A percentile compares a stretch with the other conserved stretches of the same genome.
These are phyloP conservation scores for Botryotinia convoluta DNA, from an alignment of 2,329 filamentous ascomycete species.

Conservation along the genomic window DNA sequence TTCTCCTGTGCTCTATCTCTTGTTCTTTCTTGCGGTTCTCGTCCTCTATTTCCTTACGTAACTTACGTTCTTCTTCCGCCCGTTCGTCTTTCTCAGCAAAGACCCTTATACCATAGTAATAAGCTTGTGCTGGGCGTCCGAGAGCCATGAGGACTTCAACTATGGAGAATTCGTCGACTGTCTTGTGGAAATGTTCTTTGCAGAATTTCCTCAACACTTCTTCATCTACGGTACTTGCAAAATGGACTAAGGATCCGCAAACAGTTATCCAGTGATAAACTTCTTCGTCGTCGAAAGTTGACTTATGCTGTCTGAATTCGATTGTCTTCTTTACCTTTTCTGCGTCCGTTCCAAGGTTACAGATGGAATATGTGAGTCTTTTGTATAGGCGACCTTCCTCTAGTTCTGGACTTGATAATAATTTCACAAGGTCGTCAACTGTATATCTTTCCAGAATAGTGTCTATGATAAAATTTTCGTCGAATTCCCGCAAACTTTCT, in stretches of 20 bases:
- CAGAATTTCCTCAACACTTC: not conserved
- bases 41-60: not conserved
- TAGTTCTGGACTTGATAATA: not conserved
- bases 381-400: not conserved
- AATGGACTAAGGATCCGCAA: not conserved
- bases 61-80: not conserved
- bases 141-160: not conserved
- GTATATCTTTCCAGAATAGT: not conserved
- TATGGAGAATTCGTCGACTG: not conserved
- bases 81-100: not conserved
- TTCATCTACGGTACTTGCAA: not conserved
- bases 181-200: not conserved
- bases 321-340: conserved; percentile 16
- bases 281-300: conserved; percentile 10
- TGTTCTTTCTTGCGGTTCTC: not conserved
- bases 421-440: not conserved
- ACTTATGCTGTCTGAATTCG: conserved; percentile 17
- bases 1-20: not conserved
- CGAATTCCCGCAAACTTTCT: not conserved
- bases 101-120: not conserved
- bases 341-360: not conserved
- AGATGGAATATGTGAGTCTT: not conserved
- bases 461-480: not conserved
- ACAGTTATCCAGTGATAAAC: conserved; percentile 11
- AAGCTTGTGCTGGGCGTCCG: not conserved